Evolutionary conservation across 164 flowering plant genomes (phyloP), one percentile per base, ranked within the genome.

Genomic region (Umbilicus rupestris): DNA sequence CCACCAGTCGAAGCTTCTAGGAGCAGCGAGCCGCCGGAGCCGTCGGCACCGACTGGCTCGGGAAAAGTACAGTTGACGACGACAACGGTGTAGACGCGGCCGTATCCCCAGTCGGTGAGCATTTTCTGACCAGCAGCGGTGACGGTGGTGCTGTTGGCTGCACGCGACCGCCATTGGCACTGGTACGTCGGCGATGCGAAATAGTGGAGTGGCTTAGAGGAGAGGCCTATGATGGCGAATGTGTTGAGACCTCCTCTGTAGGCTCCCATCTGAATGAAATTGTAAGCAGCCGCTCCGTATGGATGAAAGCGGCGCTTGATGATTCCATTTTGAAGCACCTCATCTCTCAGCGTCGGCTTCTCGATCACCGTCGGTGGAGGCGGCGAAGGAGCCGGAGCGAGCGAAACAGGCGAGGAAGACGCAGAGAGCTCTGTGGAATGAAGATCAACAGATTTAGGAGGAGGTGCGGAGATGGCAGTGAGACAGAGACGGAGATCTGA

Each of bases 101-200:
- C 98, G 71, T 87, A 94, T 39, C 97, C 97, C 97, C 97, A 94
- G 58, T 94, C 98, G 0, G 95, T 89, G 5, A 89, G 84, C 66
- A 89, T 80, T 73, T 78, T 80, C 67, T 66, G 26, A 22, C 82
- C 86, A 31, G 12, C 44, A 30, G 77, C 60, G 62, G 76, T 24
- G 64, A 74, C 41, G 63, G 73, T 31, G 10, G 45, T 7, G 35
- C 45, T 14, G 46, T 52, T 30, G 64, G 57, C 30, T 16, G 3
- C n/a, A 2, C 47, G 37, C 0, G 90, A 73, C 17, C 79, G 42
- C 89, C 92, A 90, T 74, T 79, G 69, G 78, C 98, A 94, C 45
- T 71, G 62, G 74, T 82, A 90, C 14, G 86, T 66, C 8, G 83
- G 83, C 9, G 49, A 69, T 20, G 70, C 69, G 66, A 44, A 80